Evolutionary conservation across 2,329 filamentous ascomycete genomes (phyloP).

Genomic region (Cladorrhinum sp.): DNA sequence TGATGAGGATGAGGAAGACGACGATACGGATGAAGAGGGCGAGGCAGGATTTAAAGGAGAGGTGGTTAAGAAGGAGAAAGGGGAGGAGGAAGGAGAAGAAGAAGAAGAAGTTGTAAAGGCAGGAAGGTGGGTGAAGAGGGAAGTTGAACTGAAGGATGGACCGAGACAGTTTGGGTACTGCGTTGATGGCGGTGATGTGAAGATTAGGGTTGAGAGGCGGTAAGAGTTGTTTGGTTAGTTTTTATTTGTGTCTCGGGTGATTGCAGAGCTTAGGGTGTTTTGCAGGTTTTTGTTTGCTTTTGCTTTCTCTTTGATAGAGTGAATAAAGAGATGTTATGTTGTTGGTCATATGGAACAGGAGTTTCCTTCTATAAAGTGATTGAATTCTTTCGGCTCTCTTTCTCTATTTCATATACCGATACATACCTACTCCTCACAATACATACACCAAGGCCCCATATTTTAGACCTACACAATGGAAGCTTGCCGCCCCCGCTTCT

Average conservation of each 20-base stretch:
- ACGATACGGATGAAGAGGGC: constrained; percentile 48
- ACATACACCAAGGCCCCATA: neutral
- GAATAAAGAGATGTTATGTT: too few relatives aligned
- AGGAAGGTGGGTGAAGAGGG: constrained; percentile 69
- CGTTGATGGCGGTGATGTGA: constrained; percentile 70
- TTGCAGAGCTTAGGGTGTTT: neutral
- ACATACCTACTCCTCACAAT: neutral
- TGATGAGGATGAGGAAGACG: constrained; percentile 52
- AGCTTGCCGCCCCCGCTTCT: constrained; percentile 37
- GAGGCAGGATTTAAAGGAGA: constrained; percentile 32
- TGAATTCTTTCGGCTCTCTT: neutral
- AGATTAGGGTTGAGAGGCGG: constrained; percentile 64
- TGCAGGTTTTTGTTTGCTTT: neutral
- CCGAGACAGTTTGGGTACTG: constrained; percentile 80
- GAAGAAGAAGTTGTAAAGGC: constrained; percentile 31
- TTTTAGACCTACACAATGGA: constrained; percentile 24
- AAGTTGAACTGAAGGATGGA: constrained; percentile 75
- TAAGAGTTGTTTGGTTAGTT: constrained; percentile 19
- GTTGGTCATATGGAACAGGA: too few relatives aligned
- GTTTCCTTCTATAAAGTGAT: too few relatives aligned
- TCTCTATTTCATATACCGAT: neutral
- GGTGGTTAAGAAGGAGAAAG: constrained; percentile 31
- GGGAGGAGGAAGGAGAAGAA: constrained; percentile 28
- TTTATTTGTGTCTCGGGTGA: neutral
- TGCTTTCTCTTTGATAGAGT: too few relatives aligned